These are phyloP conservation scores for Coemansia sp. DNA, from an alignment of 192 early-diverging fungal genomes.

Conservation along the genomic window DNA sequence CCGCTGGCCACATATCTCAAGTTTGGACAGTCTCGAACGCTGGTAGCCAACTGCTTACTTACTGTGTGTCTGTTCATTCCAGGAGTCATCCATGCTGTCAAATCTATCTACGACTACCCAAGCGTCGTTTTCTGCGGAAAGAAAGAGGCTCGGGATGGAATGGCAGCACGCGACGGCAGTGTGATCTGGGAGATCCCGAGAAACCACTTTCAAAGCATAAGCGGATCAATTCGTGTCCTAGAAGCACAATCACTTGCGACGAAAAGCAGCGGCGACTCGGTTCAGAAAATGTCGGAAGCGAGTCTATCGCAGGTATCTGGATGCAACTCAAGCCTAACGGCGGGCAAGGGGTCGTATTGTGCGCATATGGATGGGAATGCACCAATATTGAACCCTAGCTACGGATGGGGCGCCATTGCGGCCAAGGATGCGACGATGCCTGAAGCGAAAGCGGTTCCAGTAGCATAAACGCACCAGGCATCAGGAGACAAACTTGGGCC, in stretches of 20 bases:
- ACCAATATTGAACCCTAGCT: slow-evolving; percentile 45
- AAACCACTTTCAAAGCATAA: slow-evolving; percentile 46
- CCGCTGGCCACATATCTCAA: slow-evolving; percentile 5
- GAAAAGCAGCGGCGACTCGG: slow-evolving; percentile 10
- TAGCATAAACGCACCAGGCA: neutral
- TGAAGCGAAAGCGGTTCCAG: neutral
- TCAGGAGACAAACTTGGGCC: neutral
- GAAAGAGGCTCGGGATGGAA: slow-evolving; percentile 15
- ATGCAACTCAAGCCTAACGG: slow-evolving; percentile 12
- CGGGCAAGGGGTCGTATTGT: slow-evolving; percentile 14
- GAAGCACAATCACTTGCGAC: slow-evolving; percentile 23
- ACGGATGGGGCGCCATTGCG: slow-evolving; percentile 28
- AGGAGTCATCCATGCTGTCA: slow-evolving; percentile 36
- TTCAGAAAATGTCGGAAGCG: slow-evolving; percentile 21
- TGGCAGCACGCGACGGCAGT: slow-evolving; percentile 23
- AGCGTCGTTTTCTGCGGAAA: slow-evolving; percentile 36
- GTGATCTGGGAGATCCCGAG: slow-evolving; percentile 49
- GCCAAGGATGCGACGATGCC: neutral
- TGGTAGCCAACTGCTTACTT: slow-evolving; percentile 34
- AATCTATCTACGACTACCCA: slow-evolving; percentile 37
- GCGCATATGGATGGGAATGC: slow-evolving; percentile 38
- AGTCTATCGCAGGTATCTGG: slow-evolving; percentile 24
- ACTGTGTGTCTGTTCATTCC: slow-evolving; percentile 39
- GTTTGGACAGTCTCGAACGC: slow-evolving; percentile 41
- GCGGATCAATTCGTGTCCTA: slow-evolving; percentile 29